Evolutionary conservation across 495 filamentous ascomycete genomes (phyloP), one percentile per base, ranked within the genome.

Genomic region (Penicillium silybi): DNA sequence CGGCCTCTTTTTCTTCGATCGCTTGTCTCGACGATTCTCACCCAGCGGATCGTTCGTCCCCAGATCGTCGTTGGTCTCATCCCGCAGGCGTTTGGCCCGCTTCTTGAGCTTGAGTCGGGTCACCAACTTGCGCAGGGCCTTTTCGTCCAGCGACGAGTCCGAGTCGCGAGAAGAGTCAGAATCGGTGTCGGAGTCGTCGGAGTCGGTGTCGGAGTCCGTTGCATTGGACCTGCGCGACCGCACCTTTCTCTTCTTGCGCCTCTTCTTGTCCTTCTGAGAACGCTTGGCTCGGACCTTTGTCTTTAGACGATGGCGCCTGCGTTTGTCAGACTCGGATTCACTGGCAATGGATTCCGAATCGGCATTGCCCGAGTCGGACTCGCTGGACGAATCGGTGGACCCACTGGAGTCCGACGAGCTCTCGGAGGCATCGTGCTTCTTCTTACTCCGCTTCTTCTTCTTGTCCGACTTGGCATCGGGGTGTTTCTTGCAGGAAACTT

Each of bases 261-360:
- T 63, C 18, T 57, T 62, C 48, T 54, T 62, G 39, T 65, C 59
- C 51, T 70, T 77, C 46, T 69, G 63, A 1, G 59, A 51, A 42
- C 73, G 76, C 48, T 72, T 76, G 5, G 75, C 64, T 22, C 78
- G 78, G 53, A 63, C 67, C 59, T 81, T 83, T 22, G 71, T 62
- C 48, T 59, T 56, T n/a, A 59, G 47, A 8, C 68, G 66, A 44
- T 67, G 57, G 8, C 58, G 60, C 47, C 61, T 62, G 22, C 59
- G 59, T 16, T 56, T 53, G 6, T 72, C 73, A 5, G 46, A 41
- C 41, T 71, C 67, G 6, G 69, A 67, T 18, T 76, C 72, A n/a
- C 62, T 68, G 2, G 59, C 54, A 4, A 51, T 51, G 1, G 66
- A 68, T 9, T 65, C 57, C 9, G 67, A 67, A 6, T 63, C 64